Evolutionary conservation across 306 rosid genomes (phyloP).

Genomic region (Fragaria vesca): DNA sequence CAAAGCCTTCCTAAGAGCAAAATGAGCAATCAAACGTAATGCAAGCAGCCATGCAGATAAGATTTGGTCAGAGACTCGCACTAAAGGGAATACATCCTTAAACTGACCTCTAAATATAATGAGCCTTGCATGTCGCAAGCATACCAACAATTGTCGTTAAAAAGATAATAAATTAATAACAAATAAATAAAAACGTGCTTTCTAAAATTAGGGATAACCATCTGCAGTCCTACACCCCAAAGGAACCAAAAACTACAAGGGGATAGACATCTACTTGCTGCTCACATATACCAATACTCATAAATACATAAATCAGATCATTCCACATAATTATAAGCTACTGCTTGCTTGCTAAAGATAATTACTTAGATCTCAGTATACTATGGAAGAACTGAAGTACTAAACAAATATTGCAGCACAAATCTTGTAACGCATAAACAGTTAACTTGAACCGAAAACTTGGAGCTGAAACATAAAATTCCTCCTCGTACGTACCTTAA

Average conservation of each 20-base stretch:
- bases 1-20: neutral
- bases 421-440: neutral
- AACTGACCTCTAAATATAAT: neutral
- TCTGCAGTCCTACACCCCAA: neutral
- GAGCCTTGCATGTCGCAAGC: neutral
- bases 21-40: neutral
- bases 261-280: neutral
- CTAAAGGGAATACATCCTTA: neutral
- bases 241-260: neutral
- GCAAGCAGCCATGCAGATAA: neutral
- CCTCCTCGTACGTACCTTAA: slow-evolving; percentile 58
- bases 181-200: neutral
- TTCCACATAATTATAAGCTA: neutral
- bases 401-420: neutral
- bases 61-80: neutral
- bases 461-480: slow-evolving; percentile 9
- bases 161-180: neutral
- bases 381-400: neutral
- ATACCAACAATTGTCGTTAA: neutral
- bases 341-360: neutral
- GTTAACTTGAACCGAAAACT: neutral
- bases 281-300: neutral
- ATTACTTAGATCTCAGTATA: neutral
- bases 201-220: neutral
- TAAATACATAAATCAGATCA: neutral